phyloP scores from a whole-genome alignment of 495 filamentous ascomycete genomes.

The Neurospora sp. region DNA sequence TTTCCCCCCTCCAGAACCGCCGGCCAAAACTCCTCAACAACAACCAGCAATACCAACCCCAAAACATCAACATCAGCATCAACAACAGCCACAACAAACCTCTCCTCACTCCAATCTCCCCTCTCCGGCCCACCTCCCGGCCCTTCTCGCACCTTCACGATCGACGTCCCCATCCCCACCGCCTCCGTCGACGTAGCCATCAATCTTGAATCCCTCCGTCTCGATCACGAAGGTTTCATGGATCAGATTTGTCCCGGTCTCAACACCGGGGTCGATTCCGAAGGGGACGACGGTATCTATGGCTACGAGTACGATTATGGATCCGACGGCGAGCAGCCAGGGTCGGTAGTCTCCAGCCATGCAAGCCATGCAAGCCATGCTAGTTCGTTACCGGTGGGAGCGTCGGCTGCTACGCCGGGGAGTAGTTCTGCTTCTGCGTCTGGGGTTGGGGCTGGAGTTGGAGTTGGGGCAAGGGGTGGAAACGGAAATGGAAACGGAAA shows the following conservation, averaged over 20 bases:
- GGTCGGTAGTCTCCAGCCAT: conserved; percentile 8
- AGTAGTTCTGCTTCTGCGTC: conserved; percentile 9
- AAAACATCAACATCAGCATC: background rate
- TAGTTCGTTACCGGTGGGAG: conserved; percentile 22
- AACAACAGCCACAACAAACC: background rate
- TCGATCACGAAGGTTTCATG: conserved; percentile 27
- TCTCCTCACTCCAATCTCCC: conserved; percentile 6
- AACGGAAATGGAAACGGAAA: background rate
- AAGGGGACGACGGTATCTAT: conserved; percentile 6
- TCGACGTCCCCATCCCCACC: conserved; percentile 35
- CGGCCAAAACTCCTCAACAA: background rate
- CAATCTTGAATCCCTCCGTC: conserved; percentile 25
- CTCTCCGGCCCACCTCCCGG: conserved; percentile 19
- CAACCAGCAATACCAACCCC: background rate
- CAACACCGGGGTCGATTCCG: conserved; percentile 10
- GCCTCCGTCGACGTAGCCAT: conserved; percentile 21
- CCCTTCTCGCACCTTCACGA: conserved; percentile 40
- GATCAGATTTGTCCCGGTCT: conserved; percentile 22
- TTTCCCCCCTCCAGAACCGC: background rate
- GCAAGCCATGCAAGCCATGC: conserved; percentile 11
- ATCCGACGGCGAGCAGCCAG: conserved; percentile 3
- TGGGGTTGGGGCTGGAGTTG: background rate
- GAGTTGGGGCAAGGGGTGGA: background rate
- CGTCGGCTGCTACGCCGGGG: conserved; percentile 22
- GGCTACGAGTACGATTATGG: conserved; percentile 2